Evolutionary conservation across 306 rosid species (phyloP), one percentile per base, ranked within the genome.

Genomic region (Phaseolus lunatus): DNA sequence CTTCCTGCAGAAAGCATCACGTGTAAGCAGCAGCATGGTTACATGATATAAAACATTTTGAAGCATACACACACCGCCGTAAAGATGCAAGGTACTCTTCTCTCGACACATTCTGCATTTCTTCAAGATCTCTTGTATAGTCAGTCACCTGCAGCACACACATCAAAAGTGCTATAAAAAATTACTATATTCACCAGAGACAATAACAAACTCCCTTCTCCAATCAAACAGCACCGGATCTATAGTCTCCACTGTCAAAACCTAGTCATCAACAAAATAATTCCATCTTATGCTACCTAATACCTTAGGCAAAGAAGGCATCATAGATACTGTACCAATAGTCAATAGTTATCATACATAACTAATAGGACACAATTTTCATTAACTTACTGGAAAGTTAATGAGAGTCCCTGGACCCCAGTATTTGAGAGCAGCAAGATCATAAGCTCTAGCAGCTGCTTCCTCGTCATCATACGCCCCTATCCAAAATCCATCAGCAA

Each of bases 371-470:
- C 41, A 59, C 19, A 18, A 27, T 27, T 27, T 59, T 26, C 43
- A 61, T 61, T 15, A 66, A 12, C 98, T 89, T 84, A 96, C 99
- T 1, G 99, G 98, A 52, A 96, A 96, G 77, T 96, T 96, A 77
- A 96, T 96, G 58, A 92, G 98, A 71, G 98, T 92, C 66, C 99
- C 99, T 14, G 99, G 96, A 54, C 99, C 99, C 99, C 99, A 96
- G 62, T 96, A 96, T 84, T 96, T 96, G 64, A 96, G 84, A 83
- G 99, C 99, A 71, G 99, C 99, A 80, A 96, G 96, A 78, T 96
- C 99, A 76, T 96, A 96, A 26, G 99, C 99, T 88, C 99, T 87
- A 63, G 99, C 99, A 29, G 99, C 99, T 44, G 99, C 98, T 84
- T 96, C 99, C 82, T 96, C 99, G 15, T 96, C 99, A 81, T 96